These are phyloP conservation scores for Eudorina sp. DNA, from an alignment of 139 green algal genomes.

Conservation along the genomic window DNA sequence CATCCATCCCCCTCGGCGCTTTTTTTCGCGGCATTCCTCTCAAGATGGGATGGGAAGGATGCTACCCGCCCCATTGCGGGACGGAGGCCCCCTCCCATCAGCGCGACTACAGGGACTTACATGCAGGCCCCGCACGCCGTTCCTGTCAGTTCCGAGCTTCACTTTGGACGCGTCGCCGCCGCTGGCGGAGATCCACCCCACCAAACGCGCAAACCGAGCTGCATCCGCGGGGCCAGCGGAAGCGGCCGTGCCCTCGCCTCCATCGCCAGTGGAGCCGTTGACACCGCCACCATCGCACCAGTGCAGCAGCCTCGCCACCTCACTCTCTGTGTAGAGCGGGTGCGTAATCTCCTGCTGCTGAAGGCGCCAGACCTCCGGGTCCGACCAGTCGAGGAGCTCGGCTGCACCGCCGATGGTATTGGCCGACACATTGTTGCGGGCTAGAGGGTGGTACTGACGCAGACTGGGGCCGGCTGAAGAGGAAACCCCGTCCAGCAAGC, in stretches of 20 bases:
- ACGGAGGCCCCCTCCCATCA: too few relatives aligned
- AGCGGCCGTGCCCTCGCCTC: too few relatives aligned
- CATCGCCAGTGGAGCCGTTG: neutral
- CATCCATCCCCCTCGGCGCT: too few relatives aligned
- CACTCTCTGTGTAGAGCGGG: neutral
- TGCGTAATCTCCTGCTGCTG: neutral
- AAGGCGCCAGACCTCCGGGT: neutral
- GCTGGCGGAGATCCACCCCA: neutral
- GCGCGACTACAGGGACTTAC: too few relatives aligned
- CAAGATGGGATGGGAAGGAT: too few relatives aligned
- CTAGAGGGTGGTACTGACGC: neutral
- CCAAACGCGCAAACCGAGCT: neutral
- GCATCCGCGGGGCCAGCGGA: too few relatives aligned
- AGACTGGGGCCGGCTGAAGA: neutral
- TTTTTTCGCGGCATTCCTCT: too few relatives aligned
- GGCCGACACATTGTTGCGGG: neutral
- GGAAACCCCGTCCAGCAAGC: neutral
- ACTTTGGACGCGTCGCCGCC: slow-evolving; percentile 10
- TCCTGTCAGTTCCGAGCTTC: neutral
- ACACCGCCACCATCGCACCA: neutral
- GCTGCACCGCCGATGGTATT: neutral
- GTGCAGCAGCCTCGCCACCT: neutral
- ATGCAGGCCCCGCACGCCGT: slow-evolving; percentile 13
- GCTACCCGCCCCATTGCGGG: too few relatives aligned
- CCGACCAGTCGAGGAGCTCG: neutral